These are phyloP conservation scores for Talaromyces islandicus DNA, from an alignment of 2,329 filamentous ascomycete genomes.

Conservation along the genomic window DNA sequence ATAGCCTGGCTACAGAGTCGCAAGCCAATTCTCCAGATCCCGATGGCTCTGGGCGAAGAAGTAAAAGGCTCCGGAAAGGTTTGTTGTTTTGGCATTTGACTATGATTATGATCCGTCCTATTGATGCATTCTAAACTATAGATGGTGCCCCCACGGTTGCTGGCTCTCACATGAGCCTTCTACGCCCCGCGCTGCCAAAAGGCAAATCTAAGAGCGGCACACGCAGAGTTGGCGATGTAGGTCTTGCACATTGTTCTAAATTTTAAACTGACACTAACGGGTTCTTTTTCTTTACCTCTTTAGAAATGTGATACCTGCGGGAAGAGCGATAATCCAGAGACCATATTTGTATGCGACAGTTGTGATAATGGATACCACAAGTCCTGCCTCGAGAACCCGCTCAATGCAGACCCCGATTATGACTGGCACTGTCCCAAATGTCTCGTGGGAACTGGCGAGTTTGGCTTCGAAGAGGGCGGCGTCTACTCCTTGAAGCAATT, in stretches of 20 bases:
- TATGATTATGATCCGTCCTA: background rate
- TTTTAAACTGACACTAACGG: slow-evolving; percentile 20
- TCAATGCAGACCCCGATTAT: slow-evolving; percentile 68
- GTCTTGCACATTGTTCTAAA: slow-evolving; percentile 13
- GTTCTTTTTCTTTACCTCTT: background rate
- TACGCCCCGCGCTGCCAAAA: slow-evolving; percentile 68
- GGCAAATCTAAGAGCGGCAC: slow-evolving; percentile 51
- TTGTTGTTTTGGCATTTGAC: slow-evolving; percentile 25
- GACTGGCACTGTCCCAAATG: slow-evolving; percentile 97
- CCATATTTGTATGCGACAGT: slow-evolving; percentile 78
- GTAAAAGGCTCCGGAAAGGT: slow-evolving; percentile 90
- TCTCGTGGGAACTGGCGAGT: slow-evolving; percentile 91
- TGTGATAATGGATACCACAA: slow-evolving; percentile 88
- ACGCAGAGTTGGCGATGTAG: slow-evolving; percentile 54
- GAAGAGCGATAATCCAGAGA: slow-evolving; percentile 64
- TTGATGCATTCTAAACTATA: slow-evolving; percentile 15
- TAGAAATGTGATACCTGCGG: slow-evolving; percentile 83
- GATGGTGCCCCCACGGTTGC: slow-evolving; percentile 71
- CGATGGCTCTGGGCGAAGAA: slow-evolving; percentile 68
- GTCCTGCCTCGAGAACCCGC: slow-evolving; percentile 78
- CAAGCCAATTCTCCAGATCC: slow-evolving; percentile 46
- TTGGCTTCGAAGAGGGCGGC: slow-evolving; percentile 94
- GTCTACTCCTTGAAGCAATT: slow-evolving; percentile 94
- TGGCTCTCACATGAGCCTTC: slow-evolving; percentile 93
- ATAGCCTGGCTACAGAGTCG: slow-evolving; percentile 38